A percentile compares a stretch with the other conserved stretches of the same genome.
These are phyloP conservation scores for Phalaenopsis hybrid DNA, from an alignment of 116 monocot genomes.

Conservation along the genomic window DNA sequence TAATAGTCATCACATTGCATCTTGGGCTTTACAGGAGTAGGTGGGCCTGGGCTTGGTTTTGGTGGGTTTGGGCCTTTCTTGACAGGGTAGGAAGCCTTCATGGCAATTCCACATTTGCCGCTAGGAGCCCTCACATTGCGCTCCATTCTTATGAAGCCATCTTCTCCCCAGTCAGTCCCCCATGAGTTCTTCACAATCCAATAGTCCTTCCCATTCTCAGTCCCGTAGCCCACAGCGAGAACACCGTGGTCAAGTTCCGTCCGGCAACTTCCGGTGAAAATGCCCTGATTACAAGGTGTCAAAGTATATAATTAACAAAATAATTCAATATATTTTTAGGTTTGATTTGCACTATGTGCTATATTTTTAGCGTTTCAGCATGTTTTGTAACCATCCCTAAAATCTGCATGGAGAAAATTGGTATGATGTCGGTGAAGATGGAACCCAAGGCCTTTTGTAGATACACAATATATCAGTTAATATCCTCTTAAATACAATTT, in stretches of 20 bases:
- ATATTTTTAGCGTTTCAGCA: too few species aligned
- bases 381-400: too few species aligned
- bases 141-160: conserved; percentile 27
- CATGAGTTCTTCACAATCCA: conserved; percentile 48
- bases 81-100: conserved; percentile 35
- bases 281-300: conserved; percentile 18
- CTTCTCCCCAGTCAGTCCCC: conserved; percentile 37
- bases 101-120: conserved; percentile 41
- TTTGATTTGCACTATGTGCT: too few species aligned
- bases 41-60: conserved; percentile 31
- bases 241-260: conserved; percentile 37
- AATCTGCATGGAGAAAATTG: too few species aligned
- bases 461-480: too few species aligned
- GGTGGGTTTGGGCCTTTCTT: conserved; percentile 33
- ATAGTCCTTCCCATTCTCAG: conserved; percentile 34
- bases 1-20: conserved; percentile 27
- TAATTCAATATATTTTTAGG: not conserved
- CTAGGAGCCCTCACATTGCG: conserved; percentile 15
- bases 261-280: conserved; percentile 29
- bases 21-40: conserved; percentile 17
- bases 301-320: not conserved
- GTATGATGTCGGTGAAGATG: too few species aligned
- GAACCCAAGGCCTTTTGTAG: too few species aligned
- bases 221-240: conserved; percentile 29
- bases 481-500: too few species aligned